Evolutionary conservation across 768 basidiomycete species (phyloP), one percentile per base, ranked within the genome.

Genomic region (Rhodotorula paludigena): DNA sequence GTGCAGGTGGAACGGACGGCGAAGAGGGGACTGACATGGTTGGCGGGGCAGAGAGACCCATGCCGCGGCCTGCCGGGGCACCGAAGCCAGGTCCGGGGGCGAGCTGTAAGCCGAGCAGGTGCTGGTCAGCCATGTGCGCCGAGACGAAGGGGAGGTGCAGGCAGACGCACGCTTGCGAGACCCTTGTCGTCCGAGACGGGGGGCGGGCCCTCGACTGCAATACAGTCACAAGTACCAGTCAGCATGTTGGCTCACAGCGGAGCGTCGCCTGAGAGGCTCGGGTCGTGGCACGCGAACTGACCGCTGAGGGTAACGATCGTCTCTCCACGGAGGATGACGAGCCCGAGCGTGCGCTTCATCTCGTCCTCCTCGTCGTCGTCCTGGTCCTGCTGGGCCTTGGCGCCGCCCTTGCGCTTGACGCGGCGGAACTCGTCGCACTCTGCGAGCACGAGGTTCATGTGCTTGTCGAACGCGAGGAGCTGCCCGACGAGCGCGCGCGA

Each of bases 381-480:
- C 2, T 35, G 60, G 33, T 18, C 56, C 11, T 45, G 57, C 47
- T 63, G 78, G 87, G 85, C 2, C 85, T 85, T 12, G 84, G 85
- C 8, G 85, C 76, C 75, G 77, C 79, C 80, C 81, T 94, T 89
- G 82, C 92, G 92, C 83, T 98, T 97, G 48, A 98, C 87, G 72
- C 89, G 86, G 75, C 96, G 82, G 78, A 98, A 99, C 80, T 99
- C 96, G 80, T 99, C 96, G 77, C 93, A 97, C 75, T 98, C 96
- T 23, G 94, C 92, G 61, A 99, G 81, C 52, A 99, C 96, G 74
- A 99, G 83, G 81, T 99, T 99, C 96, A 98, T 99, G 80, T 99
- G 96, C 77, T 90, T 88, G 82, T 99, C 96, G 78, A 97, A 99
- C 59, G 96, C 96, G 78, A 99, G 88, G 90, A 98, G 96, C 81